These are phyloP conservation scores for Lachnellula suecica DNA, from an alignment of 2,329 filamentous ascomycete genomes.

Conservation along the genomic window DNA sequence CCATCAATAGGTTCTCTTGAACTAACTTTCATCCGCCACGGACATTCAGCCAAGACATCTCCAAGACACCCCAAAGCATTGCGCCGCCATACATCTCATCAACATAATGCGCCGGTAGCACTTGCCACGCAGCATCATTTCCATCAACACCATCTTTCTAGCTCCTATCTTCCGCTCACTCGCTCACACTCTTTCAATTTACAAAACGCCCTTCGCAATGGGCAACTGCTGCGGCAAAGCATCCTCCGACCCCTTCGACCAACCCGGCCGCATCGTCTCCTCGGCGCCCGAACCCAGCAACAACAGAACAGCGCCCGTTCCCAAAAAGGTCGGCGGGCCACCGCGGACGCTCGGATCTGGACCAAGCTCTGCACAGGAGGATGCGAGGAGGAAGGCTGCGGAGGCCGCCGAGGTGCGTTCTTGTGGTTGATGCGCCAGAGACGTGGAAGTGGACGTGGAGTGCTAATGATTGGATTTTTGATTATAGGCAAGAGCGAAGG, in stretches of 20 bases:
- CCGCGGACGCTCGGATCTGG: constrained; percentile 64
- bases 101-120: constrained; percentile 7
- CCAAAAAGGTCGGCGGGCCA: constrained; percentile 51
- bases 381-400: constrained; percentile 73
- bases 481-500: constrained; percentile 64
- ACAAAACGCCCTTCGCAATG: constrained; percentile 58
- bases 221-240: constrained; percentile 85
- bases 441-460: not conserved
- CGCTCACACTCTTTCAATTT: not conserved
- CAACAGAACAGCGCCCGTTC: constrained; percentile 49
- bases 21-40: too few relatives aligned
- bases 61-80: constrained; percentile 10
- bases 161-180: not conserved
- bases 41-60: too few relatives aligned
- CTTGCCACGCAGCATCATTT: not conserved
- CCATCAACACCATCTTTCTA: not conserved
- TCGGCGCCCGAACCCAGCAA: constrained; percentile 41
- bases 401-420: constrained; percentile 77
- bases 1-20: too few relatives aligned
- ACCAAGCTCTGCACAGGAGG: constrained; percentile 37
- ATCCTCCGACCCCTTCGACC: constrained; percentile 65
- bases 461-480: constrained; percentile 7
- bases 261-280: constrained; percentile 71
- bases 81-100: constrained; percentile 2
- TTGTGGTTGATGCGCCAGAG: not conserved